A percentile compares a stretch with the other conserved stretches of the same genome.
Evolutionary conservation across 73 alveolate genomes (phyloP).

Genomic region (Tetrahymena malaccensis): DNA sequence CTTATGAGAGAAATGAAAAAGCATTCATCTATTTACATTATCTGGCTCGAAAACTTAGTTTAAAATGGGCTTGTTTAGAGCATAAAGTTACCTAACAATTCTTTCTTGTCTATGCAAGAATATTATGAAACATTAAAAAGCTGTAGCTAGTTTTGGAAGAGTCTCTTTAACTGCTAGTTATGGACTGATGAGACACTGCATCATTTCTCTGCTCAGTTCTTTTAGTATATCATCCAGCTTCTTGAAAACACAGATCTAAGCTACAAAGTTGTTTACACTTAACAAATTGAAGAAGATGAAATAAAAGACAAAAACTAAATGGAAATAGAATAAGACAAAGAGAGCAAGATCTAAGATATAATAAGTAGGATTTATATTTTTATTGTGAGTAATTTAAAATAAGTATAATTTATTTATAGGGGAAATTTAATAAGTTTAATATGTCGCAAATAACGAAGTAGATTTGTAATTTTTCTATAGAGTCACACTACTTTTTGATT

Average conservation of each 20-base stretch:
- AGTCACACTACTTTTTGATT: neutral
- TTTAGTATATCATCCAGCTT: neutral
- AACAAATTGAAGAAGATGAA: neutral
- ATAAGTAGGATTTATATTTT: neutral
- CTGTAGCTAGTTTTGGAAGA: slow-evolving; percentile 19
- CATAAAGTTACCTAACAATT: neutral
- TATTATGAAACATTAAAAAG: slow-evolving; percentile 4
- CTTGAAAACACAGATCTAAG: neutral
- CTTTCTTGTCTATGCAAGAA: neutral
- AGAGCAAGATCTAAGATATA: neutral
- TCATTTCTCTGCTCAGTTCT: slow-evolving; percentile 5
- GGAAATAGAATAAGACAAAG: neutral
- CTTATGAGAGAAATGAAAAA: slow-evolving; percentile 2
- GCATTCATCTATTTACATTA: neutral
- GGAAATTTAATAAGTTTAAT: neutral
- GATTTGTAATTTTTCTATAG: neutral
- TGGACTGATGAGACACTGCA: slow-evolving; percentile 25
- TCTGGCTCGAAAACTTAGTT: slow-evolving; percentile 2
- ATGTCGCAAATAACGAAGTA: neutral
- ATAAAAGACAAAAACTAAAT: neutral
- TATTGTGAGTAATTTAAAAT: neutral
- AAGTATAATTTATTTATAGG: neutral
- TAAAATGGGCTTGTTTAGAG: slow-evolving; percentile 16
- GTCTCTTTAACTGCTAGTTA: slow-evolving; percentile 6
- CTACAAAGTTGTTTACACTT: neutral